phyloP scores from a whole-genome alignment of 352 stramenopile genomes.

The Globisporangium paroecandrum region DNA sequence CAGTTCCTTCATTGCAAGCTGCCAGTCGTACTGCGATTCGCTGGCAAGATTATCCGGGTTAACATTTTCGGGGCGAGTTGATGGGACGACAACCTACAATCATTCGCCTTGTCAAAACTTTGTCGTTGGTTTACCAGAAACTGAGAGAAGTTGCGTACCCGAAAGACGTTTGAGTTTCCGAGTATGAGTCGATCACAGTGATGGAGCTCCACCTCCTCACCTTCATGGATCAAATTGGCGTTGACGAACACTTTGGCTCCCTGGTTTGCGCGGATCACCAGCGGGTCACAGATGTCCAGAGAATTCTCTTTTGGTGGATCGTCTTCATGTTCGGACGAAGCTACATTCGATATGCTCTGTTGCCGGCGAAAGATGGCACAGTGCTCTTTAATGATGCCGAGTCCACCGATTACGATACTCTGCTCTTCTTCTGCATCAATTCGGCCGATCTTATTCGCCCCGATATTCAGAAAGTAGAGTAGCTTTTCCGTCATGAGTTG shows the following conservation, averaged over 20 bases:
- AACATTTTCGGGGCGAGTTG: constrained; percentile 20
- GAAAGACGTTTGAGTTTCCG: constrained; percentile 76
- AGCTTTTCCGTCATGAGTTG: constrained; percentile 83
- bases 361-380: constrained; percentile 37
- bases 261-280: constrained; percentile 35
- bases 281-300: neutral
- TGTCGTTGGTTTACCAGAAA: neutral
- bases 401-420: constrained; percentile 72
- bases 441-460: constrained; percentile 61
- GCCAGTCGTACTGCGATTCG: constrained; percentile 69
- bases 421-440: constrained; percentile 62
- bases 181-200: constrained; percentile 75
- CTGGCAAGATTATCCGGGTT: constrained; percentile 30
- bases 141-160: constrained; percentile 22
- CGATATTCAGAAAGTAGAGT: constrained; percentile 67
- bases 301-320: neutral
- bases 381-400: constrained; percentile 79
- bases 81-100: constrained; percentile 54
- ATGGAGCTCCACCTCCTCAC: constrained; percentile 29
- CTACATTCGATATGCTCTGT: neutral
- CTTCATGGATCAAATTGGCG: constrained; percentile 40
- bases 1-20: constrained; percentile 78
- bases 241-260: constrained; percentile 75
- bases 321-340: constrained; percentile 8
- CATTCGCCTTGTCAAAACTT: neutral